Percentiles rank a stretch among this genome's conserved stretches.
Evolutionary conservation across 2,329 filamentous ascomycete genomes (phyloP).

Genomic region (Pseudogymnoascus verrucosus): DNA sequence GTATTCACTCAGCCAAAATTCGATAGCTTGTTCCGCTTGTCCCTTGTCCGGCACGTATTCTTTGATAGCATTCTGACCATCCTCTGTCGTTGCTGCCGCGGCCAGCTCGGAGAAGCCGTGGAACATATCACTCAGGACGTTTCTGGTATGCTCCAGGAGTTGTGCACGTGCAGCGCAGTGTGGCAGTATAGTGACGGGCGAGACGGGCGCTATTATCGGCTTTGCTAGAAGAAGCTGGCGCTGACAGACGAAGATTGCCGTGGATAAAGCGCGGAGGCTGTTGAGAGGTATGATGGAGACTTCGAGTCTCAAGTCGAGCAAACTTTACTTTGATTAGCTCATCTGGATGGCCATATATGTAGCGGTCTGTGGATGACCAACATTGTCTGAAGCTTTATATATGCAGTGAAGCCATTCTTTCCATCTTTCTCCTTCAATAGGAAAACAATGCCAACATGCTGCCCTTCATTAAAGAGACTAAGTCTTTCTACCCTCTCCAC

Average conservation of each 20-base stretch:
- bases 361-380: constrained; percentile 9
- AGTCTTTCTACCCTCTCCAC: constrained; percentile 26
- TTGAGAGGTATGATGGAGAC: constrained; percentile 25
- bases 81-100: constrained; percentile 18
- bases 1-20: constrained; percentile 26
- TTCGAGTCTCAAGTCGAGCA: constrained; percentile 20
- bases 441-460: constrained; percentile 26
- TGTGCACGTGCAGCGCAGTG: constrained; percentile 22
- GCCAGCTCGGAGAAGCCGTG: constrained; percentile 22
- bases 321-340: constrained; percentile 16
- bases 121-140: constrained; percentile 27
- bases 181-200: constrained; percentile 21
- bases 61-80: constrained; percentile 20
- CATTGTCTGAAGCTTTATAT: constrained; percentile 26
- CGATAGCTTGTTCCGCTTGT: constrained; percentile 21
- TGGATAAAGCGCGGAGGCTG: constrained; percentile 17
- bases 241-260: constrained; percentile 22
- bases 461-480: constrained; percentile 25
- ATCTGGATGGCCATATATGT: background rate
- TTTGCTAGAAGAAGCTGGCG: constrained; percentile 17
- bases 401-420: constrained; percentile 19
- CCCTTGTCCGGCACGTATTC: constrained; percentile 18
- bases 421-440: constrained; percentile 21
- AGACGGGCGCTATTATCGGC: background rate
- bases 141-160: constrained; percentile 25